Evolutionary conservation across 78 protist genomes (phyloP).

Genomic region (Tieghemostelium lacteum): DNA sequence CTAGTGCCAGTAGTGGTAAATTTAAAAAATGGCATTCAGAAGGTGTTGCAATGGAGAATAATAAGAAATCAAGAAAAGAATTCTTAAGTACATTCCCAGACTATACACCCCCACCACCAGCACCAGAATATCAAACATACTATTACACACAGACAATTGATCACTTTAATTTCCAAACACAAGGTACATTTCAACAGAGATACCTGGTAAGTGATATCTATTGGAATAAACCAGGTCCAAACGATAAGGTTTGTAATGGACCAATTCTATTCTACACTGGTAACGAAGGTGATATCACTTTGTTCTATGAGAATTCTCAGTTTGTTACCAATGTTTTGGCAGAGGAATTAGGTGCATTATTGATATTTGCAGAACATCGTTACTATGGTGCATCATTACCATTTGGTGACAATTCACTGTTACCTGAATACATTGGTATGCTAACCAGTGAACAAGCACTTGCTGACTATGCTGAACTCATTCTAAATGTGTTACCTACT

Average conservation of each 20-base stretch:
- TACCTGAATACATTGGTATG: conserved; percentile 27
- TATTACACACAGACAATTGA: conserved; percentile 76
- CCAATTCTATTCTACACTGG: conserved; percentile 92
- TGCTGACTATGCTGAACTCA: conserved; percentile 81
- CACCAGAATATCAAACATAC: conserved; percentile 41
- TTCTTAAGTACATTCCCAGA: background rate
- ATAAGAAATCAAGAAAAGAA: background rate
- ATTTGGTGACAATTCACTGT: conserved; percentile 62
- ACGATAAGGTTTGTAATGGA: background rate
- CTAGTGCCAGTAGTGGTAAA: too few species aligned
- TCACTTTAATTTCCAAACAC: conserved; percentile 75
- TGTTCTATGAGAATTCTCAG: conserved; percentile 88
- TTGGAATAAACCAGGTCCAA: conserved; percentile 31
- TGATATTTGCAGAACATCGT: conserved; percentile 91
- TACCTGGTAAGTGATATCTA: conserved; percentile 16
- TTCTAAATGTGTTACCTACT: conserved; percentile 4
- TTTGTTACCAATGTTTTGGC: conserved; percentile 85
- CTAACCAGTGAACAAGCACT: conserved; percentile 87
- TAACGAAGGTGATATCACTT: conserved; percentile 90
- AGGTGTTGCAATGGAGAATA: background rate
- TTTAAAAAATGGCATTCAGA: background rate
- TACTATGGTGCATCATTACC: conserved; percentile 86
- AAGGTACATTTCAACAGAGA: conserved; percentile 48
- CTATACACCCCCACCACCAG: conserved; percentile 21
- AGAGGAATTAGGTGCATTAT: conserved; percentile 62